phyloP scores from a whole-genome alignment of 108 stramenopile species.

The Skeletonema tropicum region DNA sequence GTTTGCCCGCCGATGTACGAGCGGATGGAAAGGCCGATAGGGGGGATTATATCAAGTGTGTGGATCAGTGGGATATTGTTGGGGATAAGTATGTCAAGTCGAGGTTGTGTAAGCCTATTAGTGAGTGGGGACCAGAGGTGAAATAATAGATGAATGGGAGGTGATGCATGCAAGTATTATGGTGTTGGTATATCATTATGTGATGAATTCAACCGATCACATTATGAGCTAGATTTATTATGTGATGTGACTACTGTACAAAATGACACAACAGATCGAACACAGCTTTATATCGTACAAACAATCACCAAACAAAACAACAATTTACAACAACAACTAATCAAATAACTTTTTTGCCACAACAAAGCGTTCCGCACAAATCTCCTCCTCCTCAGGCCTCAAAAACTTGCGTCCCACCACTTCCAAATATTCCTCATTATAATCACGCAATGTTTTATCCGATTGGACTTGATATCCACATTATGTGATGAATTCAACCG shows the following conservation, averaged over 20 bases:
- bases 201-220: too few relatives aligned
- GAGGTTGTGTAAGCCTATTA: slow-evolving; percentile 21
- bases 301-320: too few relatives aligned
- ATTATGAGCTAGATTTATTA: too few relatives aligned
- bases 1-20: slow-evolving; percentile 36
- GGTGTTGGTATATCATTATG: neutral
- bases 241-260: too few relatives aligned
- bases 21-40: slow-evolving; percentile 63
- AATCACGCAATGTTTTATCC: too few relatives aligned
- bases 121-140: slow-evolving; percentile 22
- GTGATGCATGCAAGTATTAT: neutral
- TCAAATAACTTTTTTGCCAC: slow-evolving; percentile 15
- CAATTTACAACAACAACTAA: too few relatives aligned
- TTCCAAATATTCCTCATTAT: too few relatives aligned
- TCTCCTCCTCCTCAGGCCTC: slow-evolving; percentile 9
- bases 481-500: too few relatives aligned
- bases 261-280: too few relatives aligned
- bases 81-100: slow-evolving; percentile 31
- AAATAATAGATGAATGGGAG: slow-evolving; percentile 11
- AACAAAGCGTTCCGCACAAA: slow-evolving; percentile 14
- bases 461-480: too few relatives aligned
- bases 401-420: slow-evolving; percentile 11
- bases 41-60: slow-evolving; percentile 55
- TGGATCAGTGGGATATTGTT: slow-evolving; percentile 15
- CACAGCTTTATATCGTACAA: too few relatives aligned